Evolutionary conservation across 352 stramenopile genomes (phyloP).

Genomic region (Phytophthora pseudosyringae): DNA sequence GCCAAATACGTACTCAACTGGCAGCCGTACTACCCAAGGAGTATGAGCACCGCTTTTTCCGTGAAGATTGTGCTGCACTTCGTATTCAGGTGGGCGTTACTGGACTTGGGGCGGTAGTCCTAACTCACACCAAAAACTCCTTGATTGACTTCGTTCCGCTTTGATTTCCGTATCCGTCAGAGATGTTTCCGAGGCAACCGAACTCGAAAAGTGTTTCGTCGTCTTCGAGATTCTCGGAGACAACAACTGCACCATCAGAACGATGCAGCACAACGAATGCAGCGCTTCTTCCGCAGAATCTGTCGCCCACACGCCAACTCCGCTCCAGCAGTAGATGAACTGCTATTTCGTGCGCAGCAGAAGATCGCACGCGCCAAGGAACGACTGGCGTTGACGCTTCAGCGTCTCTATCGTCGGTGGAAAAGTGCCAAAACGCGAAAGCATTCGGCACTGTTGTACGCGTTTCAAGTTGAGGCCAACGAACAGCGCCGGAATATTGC

Average conservation of each 20-base stretch:
- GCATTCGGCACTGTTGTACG: conserved; percentile 10
- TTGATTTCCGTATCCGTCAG: conserved; percentile 23
- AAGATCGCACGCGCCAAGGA: conserved; percentile 38
- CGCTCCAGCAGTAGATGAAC: conserved; percentile 24
- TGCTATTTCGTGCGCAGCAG: conserved; percentile 51
- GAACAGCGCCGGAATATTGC: conserved; percentile 16
- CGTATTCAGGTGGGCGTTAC: conserved; percentile 45
- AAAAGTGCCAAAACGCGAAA: conserved; percentile 18
- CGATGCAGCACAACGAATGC: conserved; percentile 36
- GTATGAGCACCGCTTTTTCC: conserved; percentile 50
- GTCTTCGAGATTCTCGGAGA: conserved; percentile 25
- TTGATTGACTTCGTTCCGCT: background rate
- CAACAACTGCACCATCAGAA: conserved; percentile 10
- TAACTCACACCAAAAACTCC: background rate
- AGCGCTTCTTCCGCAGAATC: conserved; percentile 31
- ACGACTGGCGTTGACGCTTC: conserved; percentile 51
- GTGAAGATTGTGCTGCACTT: conserved; percentile 45
- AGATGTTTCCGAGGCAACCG: conserved; percentile 52
- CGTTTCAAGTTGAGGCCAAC: conserved; percentile 15
- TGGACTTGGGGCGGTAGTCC: background rate
- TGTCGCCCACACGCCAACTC: conserved; percentile 4
- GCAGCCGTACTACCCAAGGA: conserved; percentile 49
- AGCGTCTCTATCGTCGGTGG: conserved; percentile 44
- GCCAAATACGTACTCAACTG: conserved; percentile 53
- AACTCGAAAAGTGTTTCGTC: conserved; percentile 37